A percentile compares a stretch with the other conserved stretches of the same genome.
These are phyloP conservation scores for Globisporangium paddicum DNA, from an alignment of 352 stramenopile species.

Conservation along the genomic window DNA sequence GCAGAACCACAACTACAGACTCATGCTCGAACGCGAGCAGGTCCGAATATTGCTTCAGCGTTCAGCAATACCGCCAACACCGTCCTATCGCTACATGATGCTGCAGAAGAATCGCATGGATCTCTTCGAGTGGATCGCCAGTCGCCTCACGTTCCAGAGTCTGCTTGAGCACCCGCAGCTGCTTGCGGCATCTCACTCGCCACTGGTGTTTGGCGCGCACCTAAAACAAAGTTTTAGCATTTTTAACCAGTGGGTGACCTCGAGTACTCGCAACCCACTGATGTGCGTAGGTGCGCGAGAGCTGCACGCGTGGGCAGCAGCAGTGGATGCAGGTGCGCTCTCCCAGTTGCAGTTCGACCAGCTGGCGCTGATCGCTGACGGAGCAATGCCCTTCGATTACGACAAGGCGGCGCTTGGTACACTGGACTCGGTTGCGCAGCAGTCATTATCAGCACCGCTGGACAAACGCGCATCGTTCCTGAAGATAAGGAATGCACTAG, in stretches of 20 bases:
- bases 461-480: slow-evolving; percentile 13
- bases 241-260: slow-evolving; percentile 51
- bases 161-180: slow-evolving; percentile 52
- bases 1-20: slow-evolving; percentile 29
- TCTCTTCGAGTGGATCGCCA: slow-evolving; percentile 52
- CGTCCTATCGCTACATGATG: slow-evolving; percentile 19
- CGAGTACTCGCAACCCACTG: slow-evolving; percentile 43
- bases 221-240: slow-evolving; percentile 45
- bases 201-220: slow-evolving; percentile 35
- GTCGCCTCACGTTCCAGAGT: slow-evolving; percentile 50
- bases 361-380: slow-evolving; percentile 31
- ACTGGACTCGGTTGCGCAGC: slow-evolving; percentile 21
- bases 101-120: slow-evolving; percentile 32
- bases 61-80: neutral
- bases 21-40: slow-evolving; percentile 45
- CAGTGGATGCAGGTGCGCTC: slow-evolving; percentile 34
- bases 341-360: slow-evolving; percentile 54
- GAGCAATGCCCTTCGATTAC: slow-evolving; percentile 19
- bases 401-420: slow-evolving; percentile 29
- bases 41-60: slow-evolving; percentile 31
- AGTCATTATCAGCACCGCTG: neutral
- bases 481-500: slow-evolving; percentile 18
- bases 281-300: slow-evolving; percentile 16
- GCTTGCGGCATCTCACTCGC: slow-evolving; percentile 28
- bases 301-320: slow-evolving; percentile 21